Conservation (phyloP, 371 early-diverging fungal genomes). For the Chytridium lagenaria region DNA sequence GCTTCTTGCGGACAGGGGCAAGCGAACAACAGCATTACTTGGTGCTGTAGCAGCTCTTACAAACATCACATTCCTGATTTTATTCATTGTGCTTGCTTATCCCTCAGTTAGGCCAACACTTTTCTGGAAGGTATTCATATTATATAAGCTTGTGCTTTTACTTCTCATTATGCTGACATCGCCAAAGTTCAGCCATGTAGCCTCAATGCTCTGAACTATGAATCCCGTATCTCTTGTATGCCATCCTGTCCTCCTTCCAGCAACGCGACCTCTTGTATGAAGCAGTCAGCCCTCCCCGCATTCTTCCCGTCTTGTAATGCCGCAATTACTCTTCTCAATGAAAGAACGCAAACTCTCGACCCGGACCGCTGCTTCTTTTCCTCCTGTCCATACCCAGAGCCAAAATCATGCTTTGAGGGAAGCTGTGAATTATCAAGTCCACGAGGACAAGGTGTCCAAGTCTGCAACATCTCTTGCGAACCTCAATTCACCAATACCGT, state of each 20-base stretch:
- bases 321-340: neutral
- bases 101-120: neutral
- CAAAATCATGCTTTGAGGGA: neutral
- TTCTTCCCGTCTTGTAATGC: neutral
- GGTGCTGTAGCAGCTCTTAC: too few species aligned
- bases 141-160: too few species aligned
- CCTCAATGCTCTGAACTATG: neutral
- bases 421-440: neutral
- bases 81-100: neutral
- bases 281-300: neutral
- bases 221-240: neutral
- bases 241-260: neutral
- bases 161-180: too few species aligned
- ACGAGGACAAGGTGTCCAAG: neutral
- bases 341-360: neutral
- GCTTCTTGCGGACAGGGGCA: too few species aligned
- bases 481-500: neutral
- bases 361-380: neutral
- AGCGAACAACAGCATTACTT: too few species aligned
- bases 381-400: neutral
- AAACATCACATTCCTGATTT: neutral
- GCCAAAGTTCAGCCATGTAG: neutral
- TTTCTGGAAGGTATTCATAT: slow-evolving; percentile 1
- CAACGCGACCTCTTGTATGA: neutral
- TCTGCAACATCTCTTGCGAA: neutral